These are phyloP conservation scores for Ophiocytium majus DNA, from an alignment of 352 stramenopile species.

Conservation along the genomic window DNA sequence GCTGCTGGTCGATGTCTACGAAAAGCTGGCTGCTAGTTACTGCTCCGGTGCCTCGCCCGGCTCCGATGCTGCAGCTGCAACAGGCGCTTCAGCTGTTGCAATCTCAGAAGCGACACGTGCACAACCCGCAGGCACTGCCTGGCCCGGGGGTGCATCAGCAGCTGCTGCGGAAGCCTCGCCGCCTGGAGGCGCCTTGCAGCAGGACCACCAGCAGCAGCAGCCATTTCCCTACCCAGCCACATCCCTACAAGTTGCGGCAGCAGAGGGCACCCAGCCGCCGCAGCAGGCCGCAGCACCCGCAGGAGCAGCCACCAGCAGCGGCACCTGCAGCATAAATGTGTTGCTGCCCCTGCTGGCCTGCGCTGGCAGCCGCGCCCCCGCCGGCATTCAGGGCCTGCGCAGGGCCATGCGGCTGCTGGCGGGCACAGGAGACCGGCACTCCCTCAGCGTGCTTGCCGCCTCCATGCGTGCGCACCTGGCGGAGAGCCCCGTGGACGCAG, in stretches of 20 bases:
- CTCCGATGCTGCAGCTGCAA: no score
- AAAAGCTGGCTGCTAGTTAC: not conserved
- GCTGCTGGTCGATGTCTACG: not conserved
- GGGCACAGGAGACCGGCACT: constrained; percentile 21
- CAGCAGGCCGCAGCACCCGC: not conserved
- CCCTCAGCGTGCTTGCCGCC: constrained; percentile 28
- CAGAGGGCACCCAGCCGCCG: no score
- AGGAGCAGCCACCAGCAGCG: not conserved
- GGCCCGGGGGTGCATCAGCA: no score
- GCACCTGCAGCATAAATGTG: not conserved
- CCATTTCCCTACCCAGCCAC: no score
- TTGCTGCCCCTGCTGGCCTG: constrained; percentile 41
- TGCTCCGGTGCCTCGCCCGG: no score
- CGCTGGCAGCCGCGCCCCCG: constrained; percentile 17
- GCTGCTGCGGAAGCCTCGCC: no score
- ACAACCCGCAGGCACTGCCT: no score
- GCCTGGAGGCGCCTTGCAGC: no score
- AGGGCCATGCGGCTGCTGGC: constrained; percentile 30
- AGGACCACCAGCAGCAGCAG: no score
- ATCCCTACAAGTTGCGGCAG: no score
- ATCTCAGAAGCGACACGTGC: no score
- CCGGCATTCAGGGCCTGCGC: constrained; percentile 34
- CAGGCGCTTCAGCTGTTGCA: no score
- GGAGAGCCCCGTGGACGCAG: constrained; percentile 32
- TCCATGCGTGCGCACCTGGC: constrained; percentile 37